Evolutionary conservation across 441 rosid species (phyloP).

Genomic region (Sinapis alba): DNA sequence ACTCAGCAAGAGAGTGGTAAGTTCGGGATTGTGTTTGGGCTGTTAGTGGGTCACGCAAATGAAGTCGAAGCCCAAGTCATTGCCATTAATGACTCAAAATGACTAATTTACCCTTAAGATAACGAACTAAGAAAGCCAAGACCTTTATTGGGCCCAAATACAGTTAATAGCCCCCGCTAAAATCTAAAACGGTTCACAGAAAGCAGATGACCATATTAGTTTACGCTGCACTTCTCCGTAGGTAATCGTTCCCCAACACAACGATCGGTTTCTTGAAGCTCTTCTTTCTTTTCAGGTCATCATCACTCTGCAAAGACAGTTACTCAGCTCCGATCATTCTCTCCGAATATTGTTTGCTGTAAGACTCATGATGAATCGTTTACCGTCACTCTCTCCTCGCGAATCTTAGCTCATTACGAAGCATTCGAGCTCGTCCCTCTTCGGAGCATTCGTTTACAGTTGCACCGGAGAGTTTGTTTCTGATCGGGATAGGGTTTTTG

Average conservation of each 20-base stretch:
- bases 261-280: constrained; percentile 33
- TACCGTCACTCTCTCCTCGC: background rate
- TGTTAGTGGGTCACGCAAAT: no score
- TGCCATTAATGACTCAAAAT: no score
- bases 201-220: background rate
- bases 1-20: no score
- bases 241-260: background rate
- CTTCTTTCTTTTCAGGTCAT: background rate
- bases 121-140: no score
- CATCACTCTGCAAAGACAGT: constrained; percentile 23
- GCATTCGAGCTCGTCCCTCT: constrained; percentile 9
- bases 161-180: background rate
- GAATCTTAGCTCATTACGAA: background rate
- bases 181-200: background rate
- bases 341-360: constrained; percentile 1
- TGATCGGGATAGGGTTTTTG: background rate
- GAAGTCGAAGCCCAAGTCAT: no score
- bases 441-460: constrained; percentile 22
- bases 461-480: constrained; percentile 9
- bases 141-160: constrained; percentile 16
- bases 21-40: no score
- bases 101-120: no score
- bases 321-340: constrained; percentile 31
- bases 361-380: constrained; percentile 23
- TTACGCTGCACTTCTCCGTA: background rate